These are phyloP conservation scores for Saururus chinensis DNA, from an alignment of 164 flowering plant genomes.

Conservation along the genomic window DNA sequence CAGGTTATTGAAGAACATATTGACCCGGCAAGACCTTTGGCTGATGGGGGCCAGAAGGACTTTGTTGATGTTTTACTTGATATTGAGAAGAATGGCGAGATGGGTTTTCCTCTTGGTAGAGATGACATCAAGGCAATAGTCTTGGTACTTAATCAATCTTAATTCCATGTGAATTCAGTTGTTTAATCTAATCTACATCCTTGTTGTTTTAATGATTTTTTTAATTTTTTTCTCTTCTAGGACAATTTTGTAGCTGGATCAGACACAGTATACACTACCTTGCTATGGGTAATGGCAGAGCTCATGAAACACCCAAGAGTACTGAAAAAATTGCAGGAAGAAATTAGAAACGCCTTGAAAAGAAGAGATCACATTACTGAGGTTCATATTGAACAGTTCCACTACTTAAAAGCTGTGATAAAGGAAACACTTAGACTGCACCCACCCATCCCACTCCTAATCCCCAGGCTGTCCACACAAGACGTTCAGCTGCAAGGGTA, in stretches of 20 bases:
- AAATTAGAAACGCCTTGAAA: conserved; percentile 6
- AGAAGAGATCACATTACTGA: conserved; percentile 14
- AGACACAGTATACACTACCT: conserved; percentile 13
- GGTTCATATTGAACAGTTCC: conserved; percentile 14
- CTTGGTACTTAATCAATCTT: neutral
- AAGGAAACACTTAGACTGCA: conserved; percentile 11
- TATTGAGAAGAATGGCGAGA: neutral
- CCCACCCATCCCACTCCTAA: conserved; percentile 6
- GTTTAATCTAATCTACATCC: neutral
- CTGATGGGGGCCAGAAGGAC: neutral
- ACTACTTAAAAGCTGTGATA: conserved; percentile 21
- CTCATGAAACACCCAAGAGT: conserved; percentile 21
- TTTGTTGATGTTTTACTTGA: conserved; percentile 6
- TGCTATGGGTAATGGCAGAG: conserved; percentile 36
- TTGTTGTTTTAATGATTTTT: neutral
- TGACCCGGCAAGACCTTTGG: neutral
- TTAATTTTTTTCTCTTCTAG: conserved; percentile 7
- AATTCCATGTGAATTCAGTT: neutral
- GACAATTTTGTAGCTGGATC: conserved; percentile 31
- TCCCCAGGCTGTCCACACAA: conserved; percentile 1
- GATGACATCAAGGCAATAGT: conserved; percentile 2
- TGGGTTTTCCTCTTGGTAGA: neutral
- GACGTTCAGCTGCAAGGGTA: conserved; percentile 3
- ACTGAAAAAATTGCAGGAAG: conserved; percentile 22
- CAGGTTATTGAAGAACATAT: conserved; percentile 2